A percentile compares a stretch with the other conserved stretches of the same genome.
Evolutionary conservation across 257 asterid species (phyloP).

Genomic region (Solanum chilense): DNA sequence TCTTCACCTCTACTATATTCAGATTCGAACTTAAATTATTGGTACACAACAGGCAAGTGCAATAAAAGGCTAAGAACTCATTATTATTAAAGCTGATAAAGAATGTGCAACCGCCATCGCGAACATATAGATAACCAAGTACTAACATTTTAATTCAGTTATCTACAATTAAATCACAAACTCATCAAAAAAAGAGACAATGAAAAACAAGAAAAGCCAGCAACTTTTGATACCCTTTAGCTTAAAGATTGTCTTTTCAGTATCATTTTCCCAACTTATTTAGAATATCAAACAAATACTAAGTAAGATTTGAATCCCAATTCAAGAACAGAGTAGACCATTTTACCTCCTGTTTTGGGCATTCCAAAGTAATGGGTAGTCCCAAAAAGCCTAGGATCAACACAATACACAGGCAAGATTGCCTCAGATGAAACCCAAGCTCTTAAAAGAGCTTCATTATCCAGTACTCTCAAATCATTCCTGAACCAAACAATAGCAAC

Average conservation of each 20-base stretch:
- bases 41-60: too few relatives aligned
- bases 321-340: too few relatives aligned
- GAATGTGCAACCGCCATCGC: too few relatives aligned
- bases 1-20: too few relatives aligned
- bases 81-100: too few relatives aligned
- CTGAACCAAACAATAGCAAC: conserved; percentile 88
- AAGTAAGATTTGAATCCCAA: background rate
- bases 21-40: too few relatives aligned
- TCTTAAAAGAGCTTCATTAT: conserved; percentile 65
- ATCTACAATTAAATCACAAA: too few relatives aligned
- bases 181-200: too few relatives aligned
- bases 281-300: too few relatives aligned
- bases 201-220: background rate
- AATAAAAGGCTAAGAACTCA: too few relatives aligned
- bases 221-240: background rate
- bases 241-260: background rate
- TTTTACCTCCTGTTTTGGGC: conserved; percentile 91
- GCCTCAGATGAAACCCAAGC: conserved; percentile 78
- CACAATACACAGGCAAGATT: conserved; percentile 77
- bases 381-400: conserved; percentile 61
- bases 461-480: conserved; percentile 76
- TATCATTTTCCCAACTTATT: background rate
- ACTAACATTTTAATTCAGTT: too few relatives aligned
- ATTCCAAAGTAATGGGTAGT: conserved; percentile 65
- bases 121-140: too few relatives aligned